Evolutionary conservation across 225 moss, liverwort and hornwort species (phyloP).

Genomic region (Bryoerythrophyllum caledonicum): DNA sequence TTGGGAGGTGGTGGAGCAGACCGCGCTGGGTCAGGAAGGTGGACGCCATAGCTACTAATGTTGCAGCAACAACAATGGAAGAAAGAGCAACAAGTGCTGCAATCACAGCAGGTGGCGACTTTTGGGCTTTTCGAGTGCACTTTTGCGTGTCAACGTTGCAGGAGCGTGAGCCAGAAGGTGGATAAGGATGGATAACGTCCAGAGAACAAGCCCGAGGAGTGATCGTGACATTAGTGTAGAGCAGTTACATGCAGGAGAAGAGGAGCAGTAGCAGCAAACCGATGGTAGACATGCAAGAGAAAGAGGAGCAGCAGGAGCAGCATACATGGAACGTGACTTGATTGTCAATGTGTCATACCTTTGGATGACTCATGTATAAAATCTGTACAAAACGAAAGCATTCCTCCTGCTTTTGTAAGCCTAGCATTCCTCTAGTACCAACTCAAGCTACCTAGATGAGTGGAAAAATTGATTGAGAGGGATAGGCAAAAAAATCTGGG

Average conservation of each 20-base stretch:
- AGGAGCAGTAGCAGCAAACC: too few species aligned
- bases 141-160: constrained; percentile 13
- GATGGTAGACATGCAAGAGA: background rate
- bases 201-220: background rate
- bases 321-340: background rate
- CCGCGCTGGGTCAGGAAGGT: constrained; percentile 7
- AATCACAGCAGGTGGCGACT: constrained; percentile 7
- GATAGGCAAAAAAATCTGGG: background rate
- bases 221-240: background rate
- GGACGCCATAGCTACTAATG: constrained; percentile 30
- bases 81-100: constrained; percentile 6
- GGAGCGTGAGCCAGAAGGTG: background rate
- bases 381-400: constrained; percentile 29
- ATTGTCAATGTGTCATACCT: constrained; percentile 20
- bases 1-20: background rate
- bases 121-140: constrained; percentile 1
- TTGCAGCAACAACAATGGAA: background rate
- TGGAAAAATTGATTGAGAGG: background rate
- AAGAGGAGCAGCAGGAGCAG: background rate
- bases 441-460: background rate
- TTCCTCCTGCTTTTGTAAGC: constrained; percentile 18
- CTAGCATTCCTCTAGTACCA: background rate
- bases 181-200: constrained; percentile 35
- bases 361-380: constrained; percentile 26
- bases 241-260: too few species aligned